Evolutionary conservation across 257 asterid species (phyloP).

Genomic region (Nicotiana noctiflora): DNA sequence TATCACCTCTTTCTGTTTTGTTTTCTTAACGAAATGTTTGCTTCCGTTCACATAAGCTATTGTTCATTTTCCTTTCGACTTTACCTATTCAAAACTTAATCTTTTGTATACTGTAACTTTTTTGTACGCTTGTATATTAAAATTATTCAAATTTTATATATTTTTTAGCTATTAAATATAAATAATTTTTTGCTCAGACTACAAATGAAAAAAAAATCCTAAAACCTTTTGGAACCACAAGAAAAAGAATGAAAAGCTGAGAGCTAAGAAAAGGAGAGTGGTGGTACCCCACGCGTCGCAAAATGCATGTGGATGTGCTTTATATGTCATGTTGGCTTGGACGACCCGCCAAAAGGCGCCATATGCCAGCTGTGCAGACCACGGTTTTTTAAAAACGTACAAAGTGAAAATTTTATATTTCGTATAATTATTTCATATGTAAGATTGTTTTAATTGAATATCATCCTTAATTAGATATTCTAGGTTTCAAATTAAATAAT

Average conservation of each 20-base stretch:
- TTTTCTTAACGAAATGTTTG: background rate
- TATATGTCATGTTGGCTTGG: background rate
- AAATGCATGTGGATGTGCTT: constrained; percentile 25
- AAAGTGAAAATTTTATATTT: too few relatives aligned
- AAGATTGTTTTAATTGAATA: too few relatives aligned
- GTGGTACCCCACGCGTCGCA: background rate
- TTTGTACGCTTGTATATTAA: too few relatives aligned
- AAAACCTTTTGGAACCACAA: background rate
- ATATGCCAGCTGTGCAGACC: constrained; percentile 27
- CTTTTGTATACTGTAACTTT: too few relatives aligned
- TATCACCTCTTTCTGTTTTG: background rate
- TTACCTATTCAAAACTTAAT: too few relatives aligned
- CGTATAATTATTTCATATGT: too few relatives aligned
- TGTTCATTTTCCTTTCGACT: too few relatives aligned
- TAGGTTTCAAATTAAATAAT: too few relatives aligned
- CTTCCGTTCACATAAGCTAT: background rate
- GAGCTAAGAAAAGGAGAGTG: background rate
- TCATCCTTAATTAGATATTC: too few relatives aligned
- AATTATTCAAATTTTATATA: too few relatives aligned
- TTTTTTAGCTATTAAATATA: too few relatives aligned
- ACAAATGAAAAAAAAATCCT: too few relatives aligned
- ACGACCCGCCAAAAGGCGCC: constrained; percentile 22
- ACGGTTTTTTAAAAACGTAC: background rate
- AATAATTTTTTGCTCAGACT: rapidly evolving
- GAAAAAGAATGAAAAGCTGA: background rate